Evolutionary conservation across 1,284 basidiomycete species (phyloP).

Genomic region (Chalciporus sp.): DNA sequence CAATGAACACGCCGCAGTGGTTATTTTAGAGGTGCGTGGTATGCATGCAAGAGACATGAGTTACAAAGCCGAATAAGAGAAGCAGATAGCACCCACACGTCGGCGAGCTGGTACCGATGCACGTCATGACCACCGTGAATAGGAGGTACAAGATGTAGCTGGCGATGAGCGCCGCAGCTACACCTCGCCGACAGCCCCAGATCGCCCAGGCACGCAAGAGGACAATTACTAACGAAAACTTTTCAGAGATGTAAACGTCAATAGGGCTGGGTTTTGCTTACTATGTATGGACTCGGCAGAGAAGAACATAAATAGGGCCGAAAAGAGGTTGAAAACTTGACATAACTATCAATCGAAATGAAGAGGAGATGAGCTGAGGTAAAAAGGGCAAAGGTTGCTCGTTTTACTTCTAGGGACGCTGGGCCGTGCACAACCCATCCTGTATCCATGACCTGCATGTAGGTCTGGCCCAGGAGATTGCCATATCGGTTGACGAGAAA

Average conservation of each 20-base stretch:
- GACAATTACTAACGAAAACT: conserved; percentile 11
- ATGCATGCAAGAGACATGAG: too few relatives aligned
- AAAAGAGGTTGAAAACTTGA: neutral
- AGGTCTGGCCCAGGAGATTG: conserved; percentile 10
- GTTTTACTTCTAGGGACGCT: conserved; percentile 1
- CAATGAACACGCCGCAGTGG: neutral
- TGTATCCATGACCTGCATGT: conserved; percentile 4
- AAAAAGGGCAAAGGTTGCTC: neutral
- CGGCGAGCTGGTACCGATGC: neutral
- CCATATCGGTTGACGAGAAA: conserved; percentile 21
- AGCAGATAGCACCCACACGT: neutral
- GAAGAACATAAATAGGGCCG: neutral
- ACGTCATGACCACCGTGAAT: neutral
- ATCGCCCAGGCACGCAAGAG: conserved; percentile 19
- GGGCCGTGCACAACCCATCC: conserved; percentile 1
- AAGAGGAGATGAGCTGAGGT: neutral
- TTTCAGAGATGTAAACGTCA: neutral
- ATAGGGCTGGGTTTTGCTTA: neutral
- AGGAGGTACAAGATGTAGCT: conserved; percentile 8
- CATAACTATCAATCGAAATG: conserved; percentile 7
- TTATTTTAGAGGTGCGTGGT: too few relatives aligned
- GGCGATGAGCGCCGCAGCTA: neutral
- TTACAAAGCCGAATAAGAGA: neutral
- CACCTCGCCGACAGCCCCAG: conserved; percentile 11
- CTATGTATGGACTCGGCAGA: conserved; percentile 14